Base-by-base conservation (phyloP, 2,329 filamentous ascomycete genomes). In the Aureobasidium lini region DNA sequence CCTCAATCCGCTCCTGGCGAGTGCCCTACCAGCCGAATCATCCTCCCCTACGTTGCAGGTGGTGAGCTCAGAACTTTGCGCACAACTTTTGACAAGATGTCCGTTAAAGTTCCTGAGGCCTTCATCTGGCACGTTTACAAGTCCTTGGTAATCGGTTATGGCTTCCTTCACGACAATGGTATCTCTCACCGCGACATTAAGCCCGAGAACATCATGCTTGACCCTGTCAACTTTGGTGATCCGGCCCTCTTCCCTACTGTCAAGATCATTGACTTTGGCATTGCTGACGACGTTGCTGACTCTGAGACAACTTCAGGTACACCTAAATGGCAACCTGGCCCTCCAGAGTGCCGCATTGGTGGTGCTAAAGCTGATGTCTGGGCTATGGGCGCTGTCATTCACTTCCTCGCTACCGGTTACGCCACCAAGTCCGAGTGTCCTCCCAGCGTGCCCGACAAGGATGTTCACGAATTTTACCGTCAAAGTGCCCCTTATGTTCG, bases 121-220 rank as follows among this genome's bases (percentile, higher is more conserved):
- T 59, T 59, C 31, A 37, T 50, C 18, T 59, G 40, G 18, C 47
- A 59, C 39, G 16, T 39, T 6, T 95, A 95, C 81, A 95, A 95
- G 78, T 91, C 95, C 71, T 78, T 95, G 32, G 31, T 84, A 96
- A 63, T 87, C 89, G 69, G 94, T 93, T 59, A 96, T 96, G 69
- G 92, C 93, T 63, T 97, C 96, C 73, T 99, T 93, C 94, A 99
- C 76, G 90, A 96, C 67, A 97, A 97, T 73, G 84, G 93, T 61
- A 94, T 99, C 34, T 82, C 97, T 16, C 94, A 99, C 74, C 89
- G 94, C 62, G 93, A 97, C 67, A 79, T 97, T 29, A 97, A 97
- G 77, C 93, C 93, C 0, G 93, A 96, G 76, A 97, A 97, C 70
- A 82, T 97, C 29, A 84, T 97, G 64, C 96, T 96, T 75, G 96